Evolutionary conservation across 2,329 filamentous ascomycete genomes (phyloP).

Genomic region (Fusarium pseudograminearum): DNA sequence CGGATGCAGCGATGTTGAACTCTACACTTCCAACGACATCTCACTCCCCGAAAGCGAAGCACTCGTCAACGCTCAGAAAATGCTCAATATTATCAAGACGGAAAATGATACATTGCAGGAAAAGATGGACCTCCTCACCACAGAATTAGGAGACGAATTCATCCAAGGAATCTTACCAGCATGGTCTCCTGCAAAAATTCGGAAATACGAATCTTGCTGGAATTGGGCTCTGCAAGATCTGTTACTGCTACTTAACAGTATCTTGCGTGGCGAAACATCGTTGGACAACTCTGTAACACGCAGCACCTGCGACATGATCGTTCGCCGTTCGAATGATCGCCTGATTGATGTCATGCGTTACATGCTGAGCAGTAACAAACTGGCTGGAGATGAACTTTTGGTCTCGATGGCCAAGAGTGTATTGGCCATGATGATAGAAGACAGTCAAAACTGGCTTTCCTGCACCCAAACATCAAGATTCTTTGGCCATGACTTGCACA

Average conservation of each 20-base stretch:
- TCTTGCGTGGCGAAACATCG: neutral
- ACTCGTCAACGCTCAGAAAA: neutral
- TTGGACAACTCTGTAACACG: neutral
- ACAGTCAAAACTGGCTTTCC: neutral
- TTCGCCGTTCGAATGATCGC: neutral
- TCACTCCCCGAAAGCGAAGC: neutral
- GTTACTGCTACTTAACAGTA: neutral
- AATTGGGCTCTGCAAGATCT: neutral
- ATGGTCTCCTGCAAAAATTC: neutral
- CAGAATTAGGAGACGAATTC: neutral
- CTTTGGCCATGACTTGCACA: neutral
- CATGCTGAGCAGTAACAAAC: neutral
- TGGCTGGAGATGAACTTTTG: neutral
- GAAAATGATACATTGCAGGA: neutral
- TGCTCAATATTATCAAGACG: neutral
- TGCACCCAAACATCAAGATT: neutral
- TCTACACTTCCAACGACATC: neutral
- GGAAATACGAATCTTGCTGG: neutral
- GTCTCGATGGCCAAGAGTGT: neutral
- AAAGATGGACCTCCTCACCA: neutral
- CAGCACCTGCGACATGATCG: neutral
- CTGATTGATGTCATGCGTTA: neutral
- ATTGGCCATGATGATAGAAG: neutral
- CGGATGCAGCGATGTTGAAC: too few species aligned
- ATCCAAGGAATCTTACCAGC: neutral